These are phyloP conservation scores for Balakata baccata DNA, from an alignment of 345 rosid species.

Conservation along the genomic window DNA sequence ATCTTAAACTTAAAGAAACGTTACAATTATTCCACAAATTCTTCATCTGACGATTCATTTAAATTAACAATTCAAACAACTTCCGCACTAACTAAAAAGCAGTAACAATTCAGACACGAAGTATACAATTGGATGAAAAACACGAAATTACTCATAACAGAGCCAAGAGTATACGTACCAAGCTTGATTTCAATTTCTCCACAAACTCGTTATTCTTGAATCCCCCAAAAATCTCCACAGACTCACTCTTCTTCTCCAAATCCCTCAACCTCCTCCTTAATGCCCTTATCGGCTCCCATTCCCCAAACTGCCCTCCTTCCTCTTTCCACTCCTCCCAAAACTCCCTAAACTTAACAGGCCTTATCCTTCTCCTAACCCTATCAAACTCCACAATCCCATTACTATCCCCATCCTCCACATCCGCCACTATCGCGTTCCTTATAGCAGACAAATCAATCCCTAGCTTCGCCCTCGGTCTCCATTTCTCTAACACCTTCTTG, in stretches of 20 bases:
- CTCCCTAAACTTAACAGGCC: slow-evolving; percentile 45
- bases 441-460: slow-evolving; percentile 79
- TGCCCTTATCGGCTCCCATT: slow-evolving; percentile 80
- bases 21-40: neutral
- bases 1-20: too few species aligned
- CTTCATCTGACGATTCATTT: too few species aligned
- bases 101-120: neutral
- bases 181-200: slow-evolving; percentile 79
- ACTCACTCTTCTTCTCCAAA: slow-evolving; percentile 69
- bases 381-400: slow-evolving; percentile 44
- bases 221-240: slow-evolving; percentile 60
- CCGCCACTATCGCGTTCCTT: slow-evolving; percentile 70
- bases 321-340: slow-evolving; percentile 43
- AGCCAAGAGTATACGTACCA: slow-evolving; percentile 46
- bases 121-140: neutral
- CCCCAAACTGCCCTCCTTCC: slow-evolving; percentile 44
- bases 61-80: neutral
- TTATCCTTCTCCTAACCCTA: slow-evolving; percentile 47
- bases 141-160: neutral
- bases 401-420: slow-evolving; percentile 33
- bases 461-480: slow-evolving; percentile 68
- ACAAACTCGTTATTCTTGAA: slow-evolving; percentile 69
- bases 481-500: slow-evolving; percentile 74
- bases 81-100: neutral
- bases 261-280: slow-evolving; percentile 68